Evolutionary conservation across 352 stramenopile species (phyloP).

Genomic region (Globisporangium lucens): DNA sequence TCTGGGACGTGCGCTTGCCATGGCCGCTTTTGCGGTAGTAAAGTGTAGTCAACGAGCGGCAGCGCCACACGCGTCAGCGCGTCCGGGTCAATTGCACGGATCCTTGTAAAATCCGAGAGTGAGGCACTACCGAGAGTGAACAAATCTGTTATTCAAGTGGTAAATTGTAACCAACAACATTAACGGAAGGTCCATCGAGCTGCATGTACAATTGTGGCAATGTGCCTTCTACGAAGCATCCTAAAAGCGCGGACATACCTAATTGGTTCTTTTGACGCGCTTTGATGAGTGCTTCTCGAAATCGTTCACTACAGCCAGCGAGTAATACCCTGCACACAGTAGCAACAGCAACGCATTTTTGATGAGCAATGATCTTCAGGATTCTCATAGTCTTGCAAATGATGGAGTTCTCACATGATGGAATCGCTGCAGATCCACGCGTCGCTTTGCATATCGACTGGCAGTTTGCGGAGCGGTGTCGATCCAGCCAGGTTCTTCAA

Average conservation of each 20-base stretch:
- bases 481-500: constrained; percentile 45
- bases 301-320: constrained; percentile 51
- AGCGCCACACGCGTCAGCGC: constrained; percentile 50
- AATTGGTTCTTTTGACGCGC: constrained; percentile 39
- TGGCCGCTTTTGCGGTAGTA: constrained; percentile 43
- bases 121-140: constrained; percentile 73
- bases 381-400: too few relatives aligned
- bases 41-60: constrained; percentile 61
- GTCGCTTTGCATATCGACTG: constrained; percentile 47
- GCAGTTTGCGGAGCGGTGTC: constrained; percentile 42
- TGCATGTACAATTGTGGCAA: background rate
- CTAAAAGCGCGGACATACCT: constrained; percentile 29
- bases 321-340: constrained; percentile 43
- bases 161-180: constrained; percentile 1
- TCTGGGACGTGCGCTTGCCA: constrained; percentile 49
- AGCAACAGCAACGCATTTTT: background rate
- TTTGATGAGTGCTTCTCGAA: constrained; percentile 46
- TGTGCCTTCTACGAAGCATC: background rate
- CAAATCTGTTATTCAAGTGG: constrained; percentile 37
- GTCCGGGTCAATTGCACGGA: constrained; percentile 40
- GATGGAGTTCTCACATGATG: constrained; percentile 41
- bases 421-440: constrained; percentile 78
- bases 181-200: background rate
- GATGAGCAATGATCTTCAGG: background rate
- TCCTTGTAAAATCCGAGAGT: constrained; percentile 61